Evolutionary conservation across 169 alveolate genomes (phyloP).

Genomic region (Sarcocystis neurona): DNA sequence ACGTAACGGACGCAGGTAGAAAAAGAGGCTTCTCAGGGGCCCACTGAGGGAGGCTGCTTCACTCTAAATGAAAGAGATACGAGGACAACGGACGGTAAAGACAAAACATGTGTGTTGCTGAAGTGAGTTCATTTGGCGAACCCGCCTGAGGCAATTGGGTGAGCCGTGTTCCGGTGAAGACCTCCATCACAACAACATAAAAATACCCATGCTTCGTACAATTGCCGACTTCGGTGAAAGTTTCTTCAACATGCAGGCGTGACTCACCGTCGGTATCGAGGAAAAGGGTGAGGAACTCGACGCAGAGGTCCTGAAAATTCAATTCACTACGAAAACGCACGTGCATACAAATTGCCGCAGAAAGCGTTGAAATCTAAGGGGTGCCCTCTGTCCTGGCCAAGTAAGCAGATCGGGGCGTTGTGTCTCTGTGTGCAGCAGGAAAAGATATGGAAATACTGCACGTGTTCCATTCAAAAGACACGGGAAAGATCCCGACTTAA

Average conservation of each 20-base stretch:
- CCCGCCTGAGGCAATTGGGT: not conserved
- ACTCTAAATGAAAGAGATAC: too few relatives aligned
- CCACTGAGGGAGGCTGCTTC: too few relatives aligned
- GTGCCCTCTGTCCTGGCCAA: not conserved
- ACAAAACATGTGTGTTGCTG: too few relatives aligned
- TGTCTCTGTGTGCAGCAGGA: too few relatives aligned
- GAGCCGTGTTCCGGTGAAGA: not conserved
- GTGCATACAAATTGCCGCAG: not conserved
- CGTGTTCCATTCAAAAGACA: not conserved
- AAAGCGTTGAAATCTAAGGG: not conserved
- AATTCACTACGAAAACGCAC: not conserved
- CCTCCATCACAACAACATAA: too few relatives aligned
- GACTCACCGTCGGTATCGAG: conserved; percentile 11
- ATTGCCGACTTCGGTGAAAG: too few relatives aligned
- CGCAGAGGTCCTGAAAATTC: not conserved
- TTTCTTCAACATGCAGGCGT: too few relatives aligned
- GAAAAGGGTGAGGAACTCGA: conserved; percentile 27
- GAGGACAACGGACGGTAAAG: too few relatives aligned
- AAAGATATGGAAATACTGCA: not conserved
- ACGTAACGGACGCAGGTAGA: too few relatives aligned
- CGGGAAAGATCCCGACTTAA: not conserved
- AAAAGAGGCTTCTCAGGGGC: too few relatives aligned
- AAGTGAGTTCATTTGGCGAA: too few relatives aligned
- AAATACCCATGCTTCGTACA: too few relatives aligned
- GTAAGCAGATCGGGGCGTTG: not conserved